Base-by-base conservation (phyloP, 1,139 yeast species). In the Protomyces macrosporus region DNA sequence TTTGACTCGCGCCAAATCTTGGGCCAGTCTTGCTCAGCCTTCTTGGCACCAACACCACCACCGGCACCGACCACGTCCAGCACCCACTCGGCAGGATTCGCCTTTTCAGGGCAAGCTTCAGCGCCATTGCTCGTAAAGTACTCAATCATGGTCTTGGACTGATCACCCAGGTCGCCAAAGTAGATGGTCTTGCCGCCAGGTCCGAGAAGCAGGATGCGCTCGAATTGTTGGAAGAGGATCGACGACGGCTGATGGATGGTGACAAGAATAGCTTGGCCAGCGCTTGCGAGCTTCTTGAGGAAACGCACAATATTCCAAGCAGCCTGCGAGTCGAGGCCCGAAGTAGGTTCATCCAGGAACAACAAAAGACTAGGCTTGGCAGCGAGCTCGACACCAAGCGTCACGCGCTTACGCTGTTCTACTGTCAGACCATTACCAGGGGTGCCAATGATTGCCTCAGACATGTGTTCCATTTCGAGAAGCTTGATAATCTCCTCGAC, bases 51-150 rank as follows among this genome's bases (percentile, higher is more conserved):
- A n/a, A 79, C 81, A 6, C 90, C 90, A 5, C 91, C 90, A 36
- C 90, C 90, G 53, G 90, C 90, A 64, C 90, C 90, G 72, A 86
- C 85, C 65, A 85, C 87, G 68, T 84, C 85, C 70, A 86, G 77
- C 89, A 86, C 86, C 89, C 90, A 87, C 73, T 87, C 91, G 4
- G 91, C 91, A 7, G 91, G 91, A 70, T 86, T 86, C 7, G 88
- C 90, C 58, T 80, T 81, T 30, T 79, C 77, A 9, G 90, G 90
- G 75, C 88, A 85, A 55, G 82, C 82, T 23, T 72, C 73, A 39
- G 90, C 86, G 53, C 93, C 93, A 70, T 87, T 75, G 30, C 75
- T 72, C 71, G 87, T 93, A 72, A 88, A 88, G 74, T 88, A 88
- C 67, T 81, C 75, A 61, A 86, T 83, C 74, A 87, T 78, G 3